phyloP scores from a whole-genome alignment of 2,329 filamentous ascomycete genomes.

The Penicillium vulpinum region DNA sequence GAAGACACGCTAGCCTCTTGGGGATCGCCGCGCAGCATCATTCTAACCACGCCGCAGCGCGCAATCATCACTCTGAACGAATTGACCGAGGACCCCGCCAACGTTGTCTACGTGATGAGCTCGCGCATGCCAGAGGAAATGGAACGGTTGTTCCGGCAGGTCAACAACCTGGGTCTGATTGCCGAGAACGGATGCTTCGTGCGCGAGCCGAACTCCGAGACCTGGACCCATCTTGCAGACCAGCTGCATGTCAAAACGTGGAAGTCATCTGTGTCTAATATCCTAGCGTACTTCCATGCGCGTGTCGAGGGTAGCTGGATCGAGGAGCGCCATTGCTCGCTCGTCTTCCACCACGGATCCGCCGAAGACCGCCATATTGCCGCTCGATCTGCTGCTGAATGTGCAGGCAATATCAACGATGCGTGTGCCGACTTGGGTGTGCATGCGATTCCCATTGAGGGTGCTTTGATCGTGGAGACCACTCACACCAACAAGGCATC shows the following conservation, averaged over 20 bases:
- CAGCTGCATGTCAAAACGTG: slow-evolving; percentile 68
- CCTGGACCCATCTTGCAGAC: slow-evolving; percentile 79
- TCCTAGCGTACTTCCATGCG: slow-evolving; percentile 86
- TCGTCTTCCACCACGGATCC: slow-evolving; percentile 86
- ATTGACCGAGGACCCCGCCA: slow-evolving; percentile 73
- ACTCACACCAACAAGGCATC: slow-evolving; percentile 85
- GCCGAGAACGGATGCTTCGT: slow-evolving; percentile 95
- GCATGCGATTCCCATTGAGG: slow-evolving; percentile 77
- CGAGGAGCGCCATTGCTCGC: slow-evolving; percentile 86
- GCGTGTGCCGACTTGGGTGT: slow-evolving; percentile 81
- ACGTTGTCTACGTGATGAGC: slow-evolving; percentile 93
- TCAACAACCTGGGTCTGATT: slow-evolving; percentile 82
- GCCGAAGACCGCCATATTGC: slow-evolving; percentile 76
- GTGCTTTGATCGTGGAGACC: slow-evolving; percentile 80
- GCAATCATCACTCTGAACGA: slow-evolving; percentile 82
- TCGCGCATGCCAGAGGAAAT: slow-evolving; percentile 83
- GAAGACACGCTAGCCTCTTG: slow-evolving; percentile 89
- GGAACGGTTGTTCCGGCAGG: slow-evolving; percentile 78
- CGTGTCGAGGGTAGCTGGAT: slow-evolving; percentile 84
- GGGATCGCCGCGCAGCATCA: slow-evolving; percentile 79
- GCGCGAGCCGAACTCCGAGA: slow-evolving; percentile 64
- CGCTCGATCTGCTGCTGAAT: slow-evolving; percentile 79
- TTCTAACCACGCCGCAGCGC: slow-evolving; percentile 81
- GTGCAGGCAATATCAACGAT: slow-evolving; percentile 92
- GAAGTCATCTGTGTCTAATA: slow-evolving; percentile 80